Conservation (phyloP, 2,329 filamentous ascomycete genomes). For the Aspergillus phoenicis region DNA sequence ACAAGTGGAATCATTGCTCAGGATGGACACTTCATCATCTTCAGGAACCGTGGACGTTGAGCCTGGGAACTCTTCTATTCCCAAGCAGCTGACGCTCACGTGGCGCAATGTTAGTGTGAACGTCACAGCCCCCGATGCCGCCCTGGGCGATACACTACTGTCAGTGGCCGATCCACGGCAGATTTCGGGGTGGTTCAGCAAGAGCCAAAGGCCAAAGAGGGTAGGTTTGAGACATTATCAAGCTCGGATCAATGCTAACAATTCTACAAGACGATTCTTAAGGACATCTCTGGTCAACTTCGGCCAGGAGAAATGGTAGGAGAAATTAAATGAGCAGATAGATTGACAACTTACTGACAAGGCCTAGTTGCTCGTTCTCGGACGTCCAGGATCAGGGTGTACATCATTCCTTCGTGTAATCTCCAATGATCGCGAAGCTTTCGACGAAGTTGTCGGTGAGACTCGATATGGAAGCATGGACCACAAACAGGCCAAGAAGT, state of each 20-base stretch:
- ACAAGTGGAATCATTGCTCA: conserved; percentile 4
- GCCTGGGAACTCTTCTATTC: conserved; percentile 20
- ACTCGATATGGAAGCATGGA: conserved; percentile 57
- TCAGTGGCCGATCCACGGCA: conserved; percentile 39
- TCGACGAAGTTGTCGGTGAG: conserved; percentile 58
- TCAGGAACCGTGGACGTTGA: conserved; percentile 34
- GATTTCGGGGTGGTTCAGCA: conserved; percentile 24
- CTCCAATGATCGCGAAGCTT: conserved; percentile 65
- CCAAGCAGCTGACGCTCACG: conserved; percentile 40
- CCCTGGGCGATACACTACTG: conserved; percentile 37
- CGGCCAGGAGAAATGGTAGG: conserved; percentile 49
- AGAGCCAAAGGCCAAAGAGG: conserved; percentile 28
- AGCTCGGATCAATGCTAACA: background rate
- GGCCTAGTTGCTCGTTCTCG: conserved; percentile 63
- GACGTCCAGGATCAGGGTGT: conserved; percentile 69
- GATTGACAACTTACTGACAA: background rate
- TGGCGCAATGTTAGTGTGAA: conserved; percentile 39
- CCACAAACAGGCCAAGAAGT: conserved; percentile 48
- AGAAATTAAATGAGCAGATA: background rate
- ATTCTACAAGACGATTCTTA: conserved; percentile 40
- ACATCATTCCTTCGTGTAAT: conserved; percentile 71
- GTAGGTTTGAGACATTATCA: conserved; percentile 18
- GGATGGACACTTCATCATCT: conserved; percentile 33
- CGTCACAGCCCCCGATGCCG: conserved; percentile 41
- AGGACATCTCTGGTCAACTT: conserved; percentile 44